These are phyloP conservation scores for Trichoderma atroviride DNA, from an alignment of 2,329 filamentous ascomycete species.

Conservation along the genomic window DNA sequence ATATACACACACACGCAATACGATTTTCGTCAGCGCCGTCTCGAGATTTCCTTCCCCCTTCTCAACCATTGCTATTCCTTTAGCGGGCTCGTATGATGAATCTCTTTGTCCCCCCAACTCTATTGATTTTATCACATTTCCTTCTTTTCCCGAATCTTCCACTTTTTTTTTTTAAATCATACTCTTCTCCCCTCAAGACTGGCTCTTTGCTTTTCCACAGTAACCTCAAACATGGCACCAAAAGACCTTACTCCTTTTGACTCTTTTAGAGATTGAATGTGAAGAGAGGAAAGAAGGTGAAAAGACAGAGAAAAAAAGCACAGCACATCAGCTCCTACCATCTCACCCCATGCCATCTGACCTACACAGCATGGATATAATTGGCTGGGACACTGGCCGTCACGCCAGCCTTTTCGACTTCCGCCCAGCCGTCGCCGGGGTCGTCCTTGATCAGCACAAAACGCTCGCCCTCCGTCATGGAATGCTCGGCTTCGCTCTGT, in stretches of 20 bases:
- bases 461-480: constrained; percentile 85
- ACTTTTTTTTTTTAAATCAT: neutral
- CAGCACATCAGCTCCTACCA: neutral
- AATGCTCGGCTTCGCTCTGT: constrained; percentile 83
- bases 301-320: no score
- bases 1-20: constrained; percentile 1
- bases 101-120: neutral
- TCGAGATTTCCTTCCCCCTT: neutral
- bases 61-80: neutral
- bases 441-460: constrained; percentile 90
- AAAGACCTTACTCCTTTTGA: no score
- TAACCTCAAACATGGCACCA: no score
- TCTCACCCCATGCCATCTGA: neutral
- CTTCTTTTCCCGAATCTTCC: neutral
- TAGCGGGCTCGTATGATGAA: neutral
- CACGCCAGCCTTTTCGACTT: constrained; percentile 88
- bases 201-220: neutral
- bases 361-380: constrained; percentile 78
- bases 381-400: constrained; percentile 91
- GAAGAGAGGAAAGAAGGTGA: no score
- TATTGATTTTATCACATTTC: neutral
- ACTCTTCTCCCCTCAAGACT: neutral
- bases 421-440: constrained; percentile 91
- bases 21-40: neutral
- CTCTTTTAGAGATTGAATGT: no score